phyloP scores from a whole-genome alignment of 768 basidiomycete genomes.

The Solioccasus polychromus region DNA sequence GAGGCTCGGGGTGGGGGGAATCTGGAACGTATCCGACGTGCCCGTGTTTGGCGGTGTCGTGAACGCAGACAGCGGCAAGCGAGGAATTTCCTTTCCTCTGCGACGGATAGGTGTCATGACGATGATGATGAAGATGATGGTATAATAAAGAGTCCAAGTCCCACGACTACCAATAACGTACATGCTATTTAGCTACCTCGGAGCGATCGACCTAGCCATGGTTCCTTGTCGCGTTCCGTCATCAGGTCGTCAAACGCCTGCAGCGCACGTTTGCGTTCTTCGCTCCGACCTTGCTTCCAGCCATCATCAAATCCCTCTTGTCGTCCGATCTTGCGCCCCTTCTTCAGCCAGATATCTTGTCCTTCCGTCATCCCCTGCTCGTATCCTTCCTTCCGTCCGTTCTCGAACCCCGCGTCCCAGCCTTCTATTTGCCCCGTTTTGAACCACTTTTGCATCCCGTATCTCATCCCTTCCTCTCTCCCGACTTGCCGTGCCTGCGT shows the following conservation, averaged over 20 bases:
- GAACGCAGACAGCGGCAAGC: conserved; percentile 74
- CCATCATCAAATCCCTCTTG: conserved; percentile 35
- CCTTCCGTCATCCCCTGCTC: conserved; percentile 40
- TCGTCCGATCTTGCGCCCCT: conserved; percentile 32
- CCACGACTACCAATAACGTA: conserved; percentile 2
- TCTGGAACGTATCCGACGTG: conserved; percentile 61
- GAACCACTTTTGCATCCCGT: conserved; percentile 44
- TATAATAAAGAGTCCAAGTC: background rate
- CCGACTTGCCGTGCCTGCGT: conserved; percentile 43
- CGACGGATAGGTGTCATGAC: conserved; percentile 43
- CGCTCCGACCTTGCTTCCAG: conserved; percentile 38
- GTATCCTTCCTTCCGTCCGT: conserved; percentile 44
- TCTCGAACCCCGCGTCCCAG: conserved; percentile 42
- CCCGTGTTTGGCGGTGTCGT: conserved; percentile 67
- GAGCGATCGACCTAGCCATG: conserved; percentile 24
- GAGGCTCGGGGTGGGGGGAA: conserved; percentile 65
- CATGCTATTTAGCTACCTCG: background rate
- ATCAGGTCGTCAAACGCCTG: conserved; percentile 60
- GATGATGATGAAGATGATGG: background rate
- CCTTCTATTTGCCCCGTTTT: conserved; percentile 45
- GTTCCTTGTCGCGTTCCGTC: conserved; percentile 26
- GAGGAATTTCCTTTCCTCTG: conserved; percentile 66
- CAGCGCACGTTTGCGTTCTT: conserved; percentile 52
- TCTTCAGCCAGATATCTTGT: conserved; percentile 31
- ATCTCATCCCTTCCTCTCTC: conserved; percentile 39